phyloP scores from a whole-genome alignment of 441 rosid genomes.

The Biscutella laevigata region DNA sequence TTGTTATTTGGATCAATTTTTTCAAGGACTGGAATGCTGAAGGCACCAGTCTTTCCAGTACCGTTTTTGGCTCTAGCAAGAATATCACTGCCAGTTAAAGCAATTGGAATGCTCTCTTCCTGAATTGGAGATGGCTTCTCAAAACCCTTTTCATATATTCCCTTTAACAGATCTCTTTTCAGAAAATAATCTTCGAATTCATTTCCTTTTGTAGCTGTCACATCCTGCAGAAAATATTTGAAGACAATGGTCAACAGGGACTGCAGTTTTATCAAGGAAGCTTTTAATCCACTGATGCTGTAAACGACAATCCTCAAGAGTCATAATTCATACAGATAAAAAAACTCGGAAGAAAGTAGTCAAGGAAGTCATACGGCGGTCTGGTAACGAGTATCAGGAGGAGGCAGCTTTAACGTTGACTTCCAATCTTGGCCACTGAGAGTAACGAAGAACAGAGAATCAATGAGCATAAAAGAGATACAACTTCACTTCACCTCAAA shows the following conservation, averaged over 20 bases:
- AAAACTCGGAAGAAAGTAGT: neutral
- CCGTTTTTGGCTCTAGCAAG: conserved; percentile 96
- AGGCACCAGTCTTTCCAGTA: conserved; percentile 91
- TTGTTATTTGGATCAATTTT: conserved; percentile 78
- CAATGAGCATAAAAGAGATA: neutral
- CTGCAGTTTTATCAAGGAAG: neutral
- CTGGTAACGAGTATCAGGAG: conserved; percentile 74
- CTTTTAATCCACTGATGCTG: neutral
- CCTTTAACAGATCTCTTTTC: conserved; percentile 78
- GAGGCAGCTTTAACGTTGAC: conserved; percentile 65
- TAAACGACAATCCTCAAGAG: neutral
- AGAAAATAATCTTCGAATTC: conserved; percentile 91
- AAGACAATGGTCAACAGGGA: conserved; percentile 3
- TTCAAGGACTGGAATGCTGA: conserved; percentile 84
- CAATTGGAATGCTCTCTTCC: conserved; percentile 95
- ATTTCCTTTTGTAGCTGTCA: conserved; percentile 88
- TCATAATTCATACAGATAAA: neutral
- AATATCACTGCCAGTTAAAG: conserved; percentile 86
- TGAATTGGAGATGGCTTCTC: conserved; percentile 93
- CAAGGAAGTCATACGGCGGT: conserved; percentile 56
- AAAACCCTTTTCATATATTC: conserved; percentile 86
- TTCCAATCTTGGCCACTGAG: conserved; percentile 90
- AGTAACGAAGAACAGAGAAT: neutral
- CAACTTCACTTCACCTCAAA: conserved; percentile 2
- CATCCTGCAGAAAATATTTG: conserved; percentile 47